Evolutionary conservation across 163 green algal genomes (phyloP).

Genomic region (Volvox carteri): DNA sequence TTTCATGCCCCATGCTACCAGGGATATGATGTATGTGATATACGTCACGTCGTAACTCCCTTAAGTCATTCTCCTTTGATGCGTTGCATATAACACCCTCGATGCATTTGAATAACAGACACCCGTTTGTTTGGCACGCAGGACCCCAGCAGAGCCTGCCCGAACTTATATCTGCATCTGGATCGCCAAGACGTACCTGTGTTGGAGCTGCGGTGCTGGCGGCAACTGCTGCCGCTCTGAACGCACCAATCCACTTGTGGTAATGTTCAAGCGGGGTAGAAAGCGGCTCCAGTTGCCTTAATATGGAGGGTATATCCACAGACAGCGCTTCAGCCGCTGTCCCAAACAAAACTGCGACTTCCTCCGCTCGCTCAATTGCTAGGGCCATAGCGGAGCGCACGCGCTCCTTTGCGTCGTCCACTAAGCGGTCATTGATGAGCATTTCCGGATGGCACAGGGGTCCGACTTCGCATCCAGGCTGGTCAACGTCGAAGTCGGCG

Average conservation of each 20-base stretch:
- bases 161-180: too few relatives aligned
- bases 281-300: conserved; percentile 45
- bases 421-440: neutral
- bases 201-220: conserved; percentile 34
- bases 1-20: too few relatives aligned
- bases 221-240: conserved; percentile 47
- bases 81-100: too few relatives aligned
- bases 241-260: conserved; percentile 54
- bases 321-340: conserved; percentile 45
- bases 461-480: conserved; percentile 15
- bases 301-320: conserved; percentile 44
- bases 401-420: conserved; percentile 18
- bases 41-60: too few relatives aligned
- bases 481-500: conserved; percentile 25
- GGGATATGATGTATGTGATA: too few relatives aligned
- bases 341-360: conserved; percentile 59
- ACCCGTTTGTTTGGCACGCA: too few relatives aligned
- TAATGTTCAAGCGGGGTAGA: conserved; percentile 54
- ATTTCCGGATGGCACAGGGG: conserved; percentile 8
- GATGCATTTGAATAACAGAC: too few relatives aligned
- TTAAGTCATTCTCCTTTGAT: too few relatives aligned
- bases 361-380: conserved; percentile 54
- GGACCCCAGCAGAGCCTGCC: too few relatives aligned
- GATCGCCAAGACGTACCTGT: too few relatives aligned
- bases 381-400: conserved; percentile 4